Percentiles rank a stretch among this genome's conserved stretches.
phyloP scores from a whole-genome alignment of 441 rosid species.

The Eruca vesicaria region DNA sequence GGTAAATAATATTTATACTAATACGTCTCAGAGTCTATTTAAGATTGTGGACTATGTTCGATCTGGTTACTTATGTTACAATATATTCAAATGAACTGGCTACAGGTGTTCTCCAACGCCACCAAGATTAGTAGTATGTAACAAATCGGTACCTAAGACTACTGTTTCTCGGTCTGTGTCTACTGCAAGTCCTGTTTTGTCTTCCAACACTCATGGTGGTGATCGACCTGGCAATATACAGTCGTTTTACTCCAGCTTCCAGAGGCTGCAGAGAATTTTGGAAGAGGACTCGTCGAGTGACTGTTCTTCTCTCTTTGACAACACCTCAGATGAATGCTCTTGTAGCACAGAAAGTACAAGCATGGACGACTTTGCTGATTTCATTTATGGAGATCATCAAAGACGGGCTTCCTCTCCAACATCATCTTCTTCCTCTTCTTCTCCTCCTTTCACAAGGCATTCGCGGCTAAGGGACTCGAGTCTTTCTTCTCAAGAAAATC shows the following conservation, averaged over 20 bases:
- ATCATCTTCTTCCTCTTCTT: conserved; percentile 57
- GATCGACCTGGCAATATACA: conserved; percentile 46
- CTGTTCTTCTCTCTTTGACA: conserved; percentile 75
- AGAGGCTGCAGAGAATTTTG: conserved; percentile 55
- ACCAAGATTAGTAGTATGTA: conserved; percentile 66
- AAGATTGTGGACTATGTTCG: neutral
- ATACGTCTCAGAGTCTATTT: conserved; percentile 20
- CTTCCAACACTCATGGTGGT: conserved; percentile 36
- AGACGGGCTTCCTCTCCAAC: conserved; percentile 55
- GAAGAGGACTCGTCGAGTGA: conserved; percentile 90
- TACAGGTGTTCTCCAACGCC: conserved; percentile 89
- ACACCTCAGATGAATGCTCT: conserved; percentile 85
- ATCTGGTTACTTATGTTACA: neutral
- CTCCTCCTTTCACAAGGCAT: conserved; percentile 49
- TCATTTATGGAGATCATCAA: conserved; percentile 55
- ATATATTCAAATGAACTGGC: conserved; percentile 10
- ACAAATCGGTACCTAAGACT: too few relatives aligned
- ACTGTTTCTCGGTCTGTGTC: too few relatives aligned
- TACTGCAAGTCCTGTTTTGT: conserved; percentile 27
- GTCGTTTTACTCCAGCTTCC: conserved; percentile 65
- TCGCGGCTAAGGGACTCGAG: conserved; percentile 38
- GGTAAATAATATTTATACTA: conserved; percentile 45
- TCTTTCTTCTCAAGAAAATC: conserved; percentile 32
- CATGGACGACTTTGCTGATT: conserved; percentile 72
- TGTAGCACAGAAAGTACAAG: conserved; percentile 87